phyloP scores from a whole-genome alignment of 2,329 filamentous ascomycete genomes.

The Ophiostoma ips region DNA sequence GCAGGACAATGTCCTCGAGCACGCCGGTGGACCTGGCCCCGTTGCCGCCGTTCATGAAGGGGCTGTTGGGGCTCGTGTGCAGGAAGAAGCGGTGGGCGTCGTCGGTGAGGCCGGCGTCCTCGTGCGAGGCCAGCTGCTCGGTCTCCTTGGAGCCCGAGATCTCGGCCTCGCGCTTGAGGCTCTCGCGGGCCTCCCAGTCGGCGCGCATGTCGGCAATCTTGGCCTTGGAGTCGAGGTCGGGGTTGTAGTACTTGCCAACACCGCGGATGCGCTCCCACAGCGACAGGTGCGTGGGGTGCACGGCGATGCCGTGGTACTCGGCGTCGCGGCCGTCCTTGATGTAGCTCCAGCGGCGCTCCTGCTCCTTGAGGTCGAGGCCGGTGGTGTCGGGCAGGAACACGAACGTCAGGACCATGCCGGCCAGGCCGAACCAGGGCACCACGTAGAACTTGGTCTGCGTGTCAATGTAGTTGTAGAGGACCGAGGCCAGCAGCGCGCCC shows the following conservation, averaged over 20 bases:
- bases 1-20: constrained; percentile 7
- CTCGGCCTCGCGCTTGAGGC: constrained; percentile 34
- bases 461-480: constrained; percentile 91
- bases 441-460: constrained; percentile 76
- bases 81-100: constrained; percentile 43
- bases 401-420: constrained; percentile 67
- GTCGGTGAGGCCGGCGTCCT: constrained; percentile 36
- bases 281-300: constrained; percentile 79
- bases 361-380: constrained; percentile 90
- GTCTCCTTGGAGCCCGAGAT: constrained; percentile 21
- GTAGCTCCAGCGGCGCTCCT: constrained; percentile 85
- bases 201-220: constrained; percentile 70
- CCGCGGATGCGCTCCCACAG: constrained; percentile 75
- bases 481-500: constrained; percentile 72
- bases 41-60: constrained; percentile 4
- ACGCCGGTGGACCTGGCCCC: constrained; percentile 8
- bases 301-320: constrained; percentile 86
- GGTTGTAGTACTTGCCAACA: constrained; percentile 68
- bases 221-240: constrained; percentile 66
- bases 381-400: constrained; percentile 94
- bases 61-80: constrained; percentile 18
- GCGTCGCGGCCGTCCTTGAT: constrained; percentile 62
- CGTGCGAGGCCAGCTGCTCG: constrained; percentile 25
- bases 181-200: constrained; percentile 44
- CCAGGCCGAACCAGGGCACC: constrained; percentile 89